These are phyloP conservation scores for Chamaecrista fasciculata DNA, from an alignment of 306 rosid genomes.

Conservation along the genomic window DNA sequence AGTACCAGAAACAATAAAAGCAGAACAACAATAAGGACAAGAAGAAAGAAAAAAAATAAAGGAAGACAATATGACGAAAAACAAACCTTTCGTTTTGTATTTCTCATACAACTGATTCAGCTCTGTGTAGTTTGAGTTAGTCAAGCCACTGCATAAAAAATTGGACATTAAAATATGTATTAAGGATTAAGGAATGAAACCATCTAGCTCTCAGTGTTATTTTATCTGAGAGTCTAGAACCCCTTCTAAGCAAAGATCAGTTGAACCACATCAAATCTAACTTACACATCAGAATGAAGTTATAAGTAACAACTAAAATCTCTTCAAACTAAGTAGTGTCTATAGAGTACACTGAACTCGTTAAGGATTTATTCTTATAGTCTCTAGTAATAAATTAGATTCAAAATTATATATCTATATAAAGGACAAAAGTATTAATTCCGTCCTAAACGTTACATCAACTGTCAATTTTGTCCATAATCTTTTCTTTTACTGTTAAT, in stretches of 20 bases:
- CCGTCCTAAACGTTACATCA: too few species aligned
- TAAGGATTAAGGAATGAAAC: too few species aligned
- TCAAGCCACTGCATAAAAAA: slow-evolving; percentile 83
- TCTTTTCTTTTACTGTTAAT: too few species aligned
- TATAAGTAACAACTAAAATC: background rate
- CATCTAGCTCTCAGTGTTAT: too few species aligned
- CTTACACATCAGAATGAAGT: background rate
- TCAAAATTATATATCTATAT: too few species aligned
- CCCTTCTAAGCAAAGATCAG: background rate
- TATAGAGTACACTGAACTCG: background rate
- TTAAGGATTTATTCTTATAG: background rate
- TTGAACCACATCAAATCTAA: background rate
- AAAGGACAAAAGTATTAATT: too few species aligned
- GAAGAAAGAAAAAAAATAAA: background rate
- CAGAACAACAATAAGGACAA: background rate
- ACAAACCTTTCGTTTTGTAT: slow-evolving; percentile 77
- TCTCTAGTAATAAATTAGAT: background rate
- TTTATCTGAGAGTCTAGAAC: background rate
- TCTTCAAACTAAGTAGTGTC: background rate
- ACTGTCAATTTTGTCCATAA: too few species aligned
- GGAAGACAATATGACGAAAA: background rate
- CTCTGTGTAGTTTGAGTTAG: slow-evolving; percentile 94
- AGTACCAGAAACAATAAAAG: background rate
- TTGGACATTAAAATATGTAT: background rate
- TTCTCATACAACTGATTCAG: slow-evolving; percentile 80